Evolutionary conservation across 2,329 filamentous ascomycete genomes (phyloP).

Genomic region (Trichoderma sp.): DNA sequence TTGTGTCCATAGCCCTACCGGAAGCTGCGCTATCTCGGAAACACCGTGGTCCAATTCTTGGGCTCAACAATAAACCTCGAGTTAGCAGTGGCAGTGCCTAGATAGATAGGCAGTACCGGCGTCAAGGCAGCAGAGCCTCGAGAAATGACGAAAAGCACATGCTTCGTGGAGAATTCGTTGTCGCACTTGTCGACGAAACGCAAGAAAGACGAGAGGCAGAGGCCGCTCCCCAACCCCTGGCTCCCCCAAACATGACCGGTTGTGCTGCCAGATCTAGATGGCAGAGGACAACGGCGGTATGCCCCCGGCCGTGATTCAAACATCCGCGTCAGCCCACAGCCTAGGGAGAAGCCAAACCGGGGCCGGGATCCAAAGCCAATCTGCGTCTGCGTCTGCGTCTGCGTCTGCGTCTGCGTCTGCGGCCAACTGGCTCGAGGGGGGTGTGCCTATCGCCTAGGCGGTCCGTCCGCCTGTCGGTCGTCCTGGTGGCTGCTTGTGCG

Average conservation of each 20-base stretch:
- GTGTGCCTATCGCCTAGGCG: not conserved
- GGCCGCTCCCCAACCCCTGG: not conserved
- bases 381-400: no score
- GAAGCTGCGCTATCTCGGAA: slow-evolving; percentile 2
- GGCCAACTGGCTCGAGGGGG: not conserved
- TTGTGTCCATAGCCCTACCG: not conserved
- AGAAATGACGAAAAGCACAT: not conserved
- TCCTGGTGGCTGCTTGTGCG: slow-evolving; percentile 10
- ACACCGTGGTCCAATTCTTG: not conserved
- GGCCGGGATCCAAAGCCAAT: not conserved
- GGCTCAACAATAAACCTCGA: not conserved
- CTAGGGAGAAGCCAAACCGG: not conserved
- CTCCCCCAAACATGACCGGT: not conserved
- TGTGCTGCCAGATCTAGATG: slow-evolving; percentile 23
- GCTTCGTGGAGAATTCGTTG: not conserved
- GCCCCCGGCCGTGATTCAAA: slow-evolving; percentile 15
- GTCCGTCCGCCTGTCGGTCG: not conserved
- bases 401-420: no score
- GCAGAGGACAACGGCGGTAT: slow-evolving; percentile 1
- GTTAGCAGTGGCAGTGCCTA: no score
- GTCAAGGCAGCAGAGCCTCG: not conserved
- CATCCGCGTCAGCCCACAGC: slow-evolving; percentile 18
- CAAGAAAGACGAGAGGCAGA: not conserved
- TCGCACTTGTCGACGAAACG: not conserved
- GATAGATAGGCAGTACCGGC: no score